A percentile compares a stretch with the other conserved stretches of the same genome.
Evolutionary conservation across 2,329 filamentous ascomycete species (phyloP).

Genomic region (Bipolaris sorokiniana): DNA sequence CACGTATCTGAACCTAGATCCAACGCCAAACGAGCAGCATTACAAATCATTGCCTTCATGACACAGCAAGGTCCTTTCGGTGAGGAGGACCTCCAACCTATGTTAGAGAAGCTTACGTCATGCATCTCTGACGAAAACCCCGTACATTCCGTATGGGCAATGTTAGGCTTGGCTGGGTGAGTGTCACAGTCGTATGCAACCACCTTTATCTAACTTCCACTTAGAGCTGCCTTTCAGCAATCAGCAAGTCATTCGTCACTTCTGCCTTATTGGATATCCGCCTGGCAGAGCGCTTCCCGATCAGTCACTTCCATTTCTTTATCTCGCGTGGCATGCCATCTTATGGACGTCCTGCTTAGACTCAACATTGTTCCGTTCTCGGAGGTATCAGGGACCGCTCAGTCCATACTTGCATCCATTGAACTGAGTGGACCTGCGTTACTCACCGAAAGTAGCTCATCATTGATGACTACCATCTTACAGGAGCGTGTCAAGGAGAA

Average conservation of each 20-base stretch:
- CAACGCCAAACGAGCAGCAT: constrained; percentile 54
- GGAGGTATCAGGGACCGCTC: constrained; percentile 70
- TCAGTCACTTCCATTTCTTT: constrained; percentile 72
- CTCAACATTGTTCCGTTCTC: constrained; percentile 70
- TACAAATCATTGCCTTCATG: constrained; percentile 62
- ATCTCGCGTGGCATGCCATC: constrained; percentile 77
- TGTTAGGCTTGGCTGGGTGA: constrained; percentile 81
- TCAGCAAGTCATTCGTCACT: constrained; percentile 41
- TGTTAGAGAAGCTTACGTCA: constrained; percentile 64
- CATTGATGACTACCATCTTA: constrained; percentile 73
- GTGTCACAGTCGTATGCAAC: constrained; percentile 27
- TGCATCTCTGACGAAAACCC: constrained; percentile 72
- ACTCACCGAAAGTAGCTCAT: constrained; percentile 79
- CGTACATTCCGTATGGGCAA: constrained; percentile 73
- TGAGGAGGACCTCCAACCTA: constrained; percentile 59
- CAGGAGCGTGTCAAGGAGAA: constrained; percentile 70
- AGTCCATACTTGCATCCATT: constrained; percentile 74
- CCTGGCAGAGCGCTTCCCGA: constrained; percentile 77
- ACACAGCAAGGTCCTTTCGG: constrained; percentile 48
- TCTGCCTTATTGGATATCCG: constrained; percentile 67
- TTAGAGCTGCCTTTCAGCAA: constrained; percentile 42
- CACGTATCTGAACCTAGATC: constrained; percentile 43
- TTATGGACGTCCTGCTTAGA: constrained; percentile 72
- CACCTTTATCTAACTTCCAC: constrained; percentile 3
- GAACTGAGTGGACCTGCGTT: constrained; percentile 81